Evolutionary conservation across 805 yeast genomes (phyloP).

Genomic region (Monosporozyma yasuniensis): DNA sequence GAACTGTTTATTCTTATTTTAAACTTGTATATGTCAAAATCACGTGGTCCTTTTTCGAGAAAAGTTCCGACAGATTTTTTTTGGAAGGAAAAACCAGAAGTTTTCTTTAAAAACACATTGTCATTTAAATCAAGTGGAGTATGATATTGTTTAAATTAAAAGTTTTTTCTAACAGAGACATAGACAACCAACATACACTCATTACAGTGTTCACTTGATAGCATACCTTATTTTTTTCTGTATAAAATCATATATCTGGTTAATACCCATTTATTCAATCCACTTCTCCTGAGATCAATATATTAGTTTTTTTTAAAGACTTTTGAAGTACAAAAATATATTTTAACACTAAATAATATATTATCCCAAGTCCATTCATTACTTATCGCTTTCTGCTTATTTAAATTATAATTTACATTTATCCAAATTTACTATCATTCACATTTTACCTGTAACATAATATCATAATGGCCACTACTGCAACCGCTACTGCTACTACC

Average conservation of each 20-base stretch:
- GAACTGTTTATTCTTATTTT: not conserved
- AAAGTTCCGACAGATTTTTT: not conserved
- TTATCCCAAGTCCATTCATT: not conserved
- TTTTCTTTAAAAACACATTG: not conserved
- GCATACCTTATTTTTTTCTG: not conserved
- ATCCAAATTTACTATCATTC: not conserved
- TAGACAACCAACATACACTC: not conserved
- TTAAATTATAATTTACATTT: not conserved
- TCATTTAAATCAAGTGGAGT: not conserved
- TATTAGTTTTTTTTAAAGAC: not conserved
- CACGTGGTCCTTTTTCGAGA: not conserved
- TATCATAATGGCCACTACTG: slow-evolving; percentile 1
- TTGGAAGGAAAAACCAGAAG: not conserved
- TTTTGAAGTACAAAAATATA: not conserved
- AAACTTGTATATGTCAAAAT: not conserved
- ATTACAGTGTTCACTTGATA: not conserved
- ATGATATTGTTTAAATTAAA: not conserved
- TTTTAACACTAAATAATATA: not conserved
- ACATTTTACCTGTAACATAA: not conserved
- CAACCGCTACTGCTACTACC: slow-evolving; percentile 6
- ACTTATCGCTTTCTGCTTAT: too few species aligned
- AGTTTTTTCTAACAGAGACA: not conserved
- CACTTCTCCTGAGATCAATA: not conserved
- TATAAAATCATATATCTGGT: not conserved
- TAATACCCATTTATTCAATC: not conserved